Conservation (phyloP, 768 basidiomycete species). For the Rhodotorula paludigena region DNA sequence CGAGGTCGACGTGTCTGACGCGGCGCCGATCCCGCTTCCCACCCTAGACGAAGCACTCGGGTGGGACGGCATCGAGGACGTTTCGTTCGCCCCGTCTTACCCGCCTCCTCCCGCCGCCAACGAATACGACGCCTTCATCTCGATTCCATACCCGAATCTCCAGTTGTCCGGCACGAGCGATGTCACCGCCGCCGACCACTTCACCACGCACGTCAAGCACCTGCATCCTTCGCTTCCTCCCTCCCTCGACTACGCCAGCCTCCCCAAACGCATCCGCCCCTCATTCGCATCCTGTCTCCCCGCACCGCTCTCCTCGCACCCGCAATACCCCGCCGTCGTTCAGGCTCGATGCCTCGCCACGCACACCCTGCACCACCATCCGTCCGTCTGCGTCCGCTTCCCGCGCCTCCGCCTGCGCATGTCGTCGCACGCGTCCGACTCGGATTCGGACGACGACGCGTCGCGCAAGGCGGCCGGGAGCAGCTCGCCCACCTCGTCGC, state of each 20-base stretch:
- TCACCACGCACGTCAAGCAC: conserved; percentile 23
- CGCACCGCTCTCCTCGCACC: not conserved
- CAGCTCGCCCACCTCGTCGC: not conserved
- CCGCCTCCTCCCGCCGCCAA: not conserved
- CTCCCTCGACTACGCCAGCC: not conserved
- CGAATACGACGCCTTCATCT: conserved; percentile 8
- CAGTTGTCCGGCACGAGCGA: conserved; percentile 14
- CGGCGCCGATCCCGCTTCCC: not conserved
- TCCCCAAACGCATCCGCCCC: not conserved
- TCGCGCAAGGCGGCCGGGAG: not conserved
- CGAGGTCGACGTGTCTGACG: not conserved
- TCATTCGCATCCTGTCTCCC: not conserved
- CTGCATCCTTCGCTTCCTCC: not conserved
- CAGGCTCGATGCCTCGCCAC: not conserved
- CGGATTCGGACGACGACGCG: conserved; percentile 9
- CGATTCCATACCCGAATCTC: conserved; percentile 4
- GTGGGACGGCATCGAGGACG: not conserved
- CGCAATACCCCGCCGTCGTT: not conserved
- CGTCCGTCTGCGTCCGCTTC: conserved; percentile 16
- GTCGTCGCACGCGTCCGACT: conserved; percentile 16
- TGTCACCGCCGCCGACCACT: conserved; percentile 27
- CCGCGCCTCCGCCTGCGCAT: conserved; percentile 22
- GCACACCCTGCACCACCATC: conserved; percentile 19
- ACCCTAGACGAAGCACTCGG: not conserved
- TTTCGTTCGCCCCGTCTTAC: not conserved